Evolutionary conservation across 1,139 yeast species (phyloP), one percentile per base, ranked within the genome.

Genomic region (Eremothecium gossypii): DNA sequence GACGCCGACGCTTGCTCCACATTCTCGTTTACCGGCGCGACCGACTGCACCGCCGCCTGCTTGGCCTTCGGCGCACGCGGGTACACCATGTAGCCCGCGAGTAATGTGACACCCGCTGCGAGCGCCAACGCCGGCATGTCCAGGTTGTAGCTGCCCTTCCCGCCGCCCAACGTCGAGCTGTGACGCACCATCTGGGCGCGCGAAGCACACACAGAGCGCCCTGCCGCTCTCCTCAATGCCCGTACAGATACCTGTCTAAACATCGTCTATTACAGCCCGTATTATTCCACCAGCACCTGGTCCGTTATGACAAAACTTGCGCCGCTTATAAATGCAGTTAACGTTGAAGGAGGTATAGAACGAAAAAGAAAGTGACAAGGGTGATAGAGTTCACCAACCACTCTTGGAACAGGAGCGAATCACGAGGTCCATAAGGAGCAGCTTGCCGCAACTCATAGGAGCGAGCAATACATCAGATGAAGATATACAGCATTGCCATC

Each of bases 401-500:
- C 13, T 12, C 13, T 29, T n/a, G 31, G 5, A 29, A 29, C 13
- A n/a, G 13, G 31, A 29, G 13, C 13, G 3, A 29, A 29, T n/a
- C 31, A 29, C 11, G 13, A 29, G 31, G 31, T 12, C 31, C 6
- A 29, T 5, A 29, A n/a, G 13, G 13, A 29, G 31, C 13, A 29
- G 5, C 3, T 29, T 5, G 11, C 13, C 13, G 13, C 13, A 29
- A 29, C 13, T 6, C 23, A 17, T 17, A 17, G 23, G 5, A 17
- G 23, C 23, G 23, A 17, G 23, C 23, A 17, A 4, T 23, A n/a
- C 28, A 17, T 3, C 23, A 17, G 40, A 91, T 91, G 98, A 86
- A 86, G 74, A 74, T 91, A 51, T 87, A 79, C 64, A 87, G 87
- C 66, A 80, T 91, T 50, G 96, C 96, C 41, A 74, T 93, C 42